Base-by-base conservation (phyloP, 2,329 filamentous ascomycete genomes). In the Stachybotrys echinatus region DNA sequence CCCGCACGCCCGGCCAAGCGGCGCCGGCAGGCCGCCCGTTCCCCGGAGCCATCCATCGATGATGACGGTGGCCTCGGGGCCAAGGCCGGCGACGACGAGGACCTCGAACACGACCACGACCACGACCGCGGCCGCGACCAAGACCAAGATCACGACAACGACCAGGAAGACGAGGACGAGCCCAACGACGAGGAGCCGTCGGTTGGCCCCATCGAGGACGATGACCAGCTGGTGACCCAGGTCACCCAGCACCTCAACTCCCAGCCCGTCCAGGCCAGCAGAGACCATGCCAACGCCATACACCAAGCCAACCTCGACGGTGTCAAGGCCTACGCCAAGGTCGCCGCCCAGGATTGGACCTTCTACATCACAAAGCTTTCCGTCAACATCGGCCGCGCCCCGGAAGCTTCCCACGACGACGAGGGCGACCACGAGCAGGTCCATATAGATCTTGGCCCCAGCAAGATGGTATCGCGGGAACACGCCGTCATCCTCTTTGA, bases 361-460 rank as follows among this genome's bases (percentile, higher is more conserved):
- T 94, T 87, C 67, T 92, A 90, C 63, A 83, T 92, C 52, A 87
- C 85, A 54, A 84, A 85, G 54, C 76, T 89, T n/a, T 76, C 78
- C 48, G 81, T 91, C 62, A 84, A 87, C 56, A 91, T 94, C 55
- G 89, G 89, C 42, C 83, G 89, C 54, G 81, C 82, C 18, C 80
- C 82, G 4, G 83, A 87, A 52, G 58, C 64, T 37, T 54, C 65
- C 48, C 61, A 65, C 51, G 55, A 70, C 23, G 67, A 71, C 7
- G 70, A 72, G 23, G 67, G 73, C 31, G 73, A 79, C 42, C 70
- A 75, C 14, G 71, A 77, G 18, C 73, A 71, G 23, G 73, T 97
- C 12, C 88, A 96, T 64, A 92, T 99, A 58, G 92, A 99, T 65
- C 76, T 99, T 27, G 88, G 89, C 1, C 89, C 89, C 0, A 88